Base-by-base conservation (phyloP, 2,329 filamentous ascomycete species). In the Arthroderma sp. region DNA sequence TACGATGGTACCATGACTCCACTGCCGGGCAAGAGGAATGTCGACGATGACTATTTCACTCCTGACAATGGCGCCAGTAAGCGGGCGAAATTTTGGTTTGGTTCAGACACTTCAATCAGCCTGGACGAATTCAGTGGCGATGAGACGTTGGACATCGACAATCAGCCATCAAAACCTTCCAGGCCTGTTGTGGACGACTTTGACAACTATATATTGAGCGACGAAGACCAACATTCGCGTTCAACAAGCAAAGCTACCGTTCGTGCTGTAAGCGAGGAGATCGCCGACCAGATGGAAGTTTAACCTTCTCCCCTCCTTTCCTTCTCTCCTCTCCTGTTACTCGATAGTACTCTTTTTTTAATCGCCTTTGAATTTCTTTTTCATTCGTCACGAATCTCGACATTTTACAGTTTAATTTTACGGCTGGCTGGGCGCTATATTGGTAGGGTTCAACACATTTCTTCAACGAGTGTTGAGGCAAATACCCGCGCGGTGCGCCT, bases 1-100 rank as follows among this genome's bases (percentile, higher is more conserved):
- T 49, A 82, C 73, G 38, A 70, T 45, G 60, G 59, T 32, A 61
- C 70, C 11, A 59, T 57, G 11, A 63, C 69, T 1, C 65, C 68
- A 22, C 57, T 64, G 11, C 65, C 63, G 34, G 59, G 62, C 3
- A 72, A 73, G 49, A 60, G 67, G 43, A 62, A 61, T 27, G 67
- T 70, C 38, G 68, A 71, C 30, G 69, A 71, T 31, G 68, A 64
- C 4, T 71, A 67, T 51, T 57, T 67, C 11, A 72, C 68, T 10
- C 67, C 74, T 2, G 67, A 71, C 49, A 55, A 65, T 3, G 78
- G 79, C 32, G 81, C 81, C 5, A 77, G 77, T 55, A 95, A 95
- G 69, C 81, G 88, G 39, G 85, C 86, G 9, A 77, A 75, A 49
- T 95, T 85, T 63, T 95, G 88, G 89, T 74, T 95, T 3, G 86